Conservation (phyloP, 106 monocot genomes). For the Amphibolis antarctica region DNA sequence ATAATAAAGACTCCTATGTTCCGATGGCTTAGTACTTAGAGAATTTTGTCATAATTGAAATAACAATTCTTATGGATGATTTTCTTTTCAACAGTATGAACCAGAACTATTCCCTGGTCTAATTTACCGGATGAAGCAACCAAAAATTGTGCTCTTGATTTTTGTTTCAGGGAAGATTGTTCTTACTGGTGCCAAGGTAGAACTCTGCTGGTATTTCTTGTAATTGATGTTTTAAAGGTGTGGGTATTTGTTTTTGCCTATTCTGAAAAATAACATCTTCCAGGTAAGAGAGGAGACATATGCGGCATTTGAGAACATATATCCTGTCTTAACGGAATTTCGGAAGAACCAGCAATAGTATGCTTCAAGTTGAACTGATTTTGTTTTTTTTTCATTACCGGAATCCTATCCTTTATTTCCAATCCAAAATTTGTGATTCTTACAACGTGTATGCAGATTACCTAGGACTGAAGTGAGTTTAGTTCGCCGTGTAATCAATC, state of each 20-base stretch:
- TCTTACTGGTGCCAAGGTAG: slow-evolving; percentile 28
- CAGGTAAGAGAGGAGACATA: slow-evolving; percentile 78
- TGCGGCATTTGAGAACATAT: slow-evolving; percentile 76
- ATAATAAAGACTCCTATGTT: no score
- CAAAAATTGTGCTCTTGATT: slow-evolving; percentile 26
- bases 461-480: not conserved
- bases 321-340: slow-evolving; percentile 67
- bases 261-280: not conserved
- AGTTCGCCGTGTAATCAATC: not conserved
- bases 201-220: not conserved
- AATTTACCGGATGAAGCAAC: slow-evolving; percentile 27
- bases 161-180: slow-evolving; percentile 32
- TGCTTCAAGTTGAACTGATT: not conserved
- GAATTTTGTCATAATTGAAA: not conserved
- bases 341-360: slow-evolving; percentile 62
- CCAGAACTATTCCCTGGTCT: slow-evolving; percentile 23
- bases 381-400: not conserved
- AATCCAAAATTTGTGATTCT: not conserved
- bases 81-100: slow-evolving; percentile 16
- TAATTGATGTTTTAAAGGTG: no score
- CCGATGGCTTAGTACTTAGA: not conserved
- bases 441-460: not conserved
- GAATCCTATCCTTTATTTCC: not conserved
- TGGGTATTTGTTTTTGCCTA: no score
- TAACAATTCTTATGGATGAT: not conserved